Conservation (phyloP, 345 rosid species). For the Syzygium aqueum region DNA sequence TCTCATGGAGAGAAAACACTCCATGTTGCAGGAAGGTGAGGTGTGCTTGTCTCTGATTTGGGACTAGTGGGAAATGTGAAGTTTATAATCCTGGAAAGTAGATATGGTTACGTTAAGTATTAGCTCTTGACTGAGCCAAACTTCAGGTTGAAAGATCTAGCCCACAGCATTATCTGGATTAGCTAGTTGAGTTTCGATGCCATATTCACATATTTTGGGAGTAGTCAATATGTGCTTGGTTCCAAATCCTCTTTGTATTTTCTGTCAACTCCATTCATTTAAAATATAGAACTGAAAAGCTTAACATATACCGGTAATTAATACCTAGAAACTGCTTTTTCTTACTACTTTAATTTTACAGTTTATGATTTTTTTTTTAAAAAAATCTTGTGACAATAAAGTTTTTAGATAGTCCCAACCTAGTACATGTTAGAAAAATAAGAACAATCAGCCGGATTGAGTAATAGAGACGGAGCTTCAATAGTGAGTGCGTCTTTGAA, state of each 20-base stretch:
- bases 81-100: background rate
- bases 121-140: background rate
- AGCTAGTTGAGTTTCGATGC: background rate
- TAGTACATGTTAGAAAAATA: background rate
- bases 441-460: background rate
- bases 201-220: background rate
- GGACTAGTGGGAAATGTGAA: background rate
- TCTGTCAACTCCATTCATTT: background rate
- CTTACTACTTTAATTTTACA: background rate
- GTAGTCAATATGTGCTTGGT: background rate
- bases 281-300: background rate
- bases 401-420: background rate
- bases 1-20: constrained; percentile 49
- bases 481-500: constrained; percentile 1
- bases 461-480: background rate
- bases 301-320: background rate
- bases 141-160: background rate
- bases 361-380: background rate
- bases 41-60: background rate
- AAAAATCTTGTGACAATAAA: background rate
- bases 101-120: background rate
- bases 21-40: constrained; percentile 70
- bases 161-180: background rate
- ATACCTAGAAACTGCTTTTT: background rate
- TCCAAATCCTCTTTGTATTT: background rate